Percentiles rank a stretch among this genome's conserved stretches.
phyloP scores from a whole-genome alignment of 805 yeast species.

The Grigorovia yakushimaensis region DNA sequence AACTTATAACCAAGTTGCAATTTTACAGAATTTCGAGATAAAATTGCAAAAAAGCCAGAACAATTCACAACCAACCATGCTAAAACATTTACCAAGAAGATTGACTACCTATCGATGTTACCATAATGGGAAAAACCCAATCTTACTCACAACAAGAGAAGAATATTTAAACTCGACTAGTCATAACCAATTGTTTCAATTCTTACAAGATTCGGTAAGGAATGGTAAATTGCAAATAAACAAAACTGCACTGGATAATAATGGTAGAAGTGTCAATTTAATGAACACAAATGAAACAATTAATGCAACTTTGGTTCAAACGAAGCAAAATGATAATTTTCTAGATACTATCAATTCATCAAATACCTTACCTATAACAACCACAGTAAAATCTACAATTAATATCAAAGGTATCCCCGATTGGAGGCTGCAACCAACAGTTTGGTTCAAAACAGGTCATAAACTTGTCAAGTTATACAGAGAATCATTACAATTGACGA shows the following conservation, averaged over 20 bases:
- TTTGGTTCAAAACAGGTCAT: slow-evolving; percentile 37
- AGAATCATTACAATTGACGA: slow-evolving; percentile 44
- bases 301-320: too few species aligned
- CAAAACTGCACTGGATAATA: neutral
- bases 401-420: slow-evolving; percentile 20
- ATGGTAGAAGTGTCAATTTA: neutral
- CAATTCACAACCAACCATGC: too few species aligned
- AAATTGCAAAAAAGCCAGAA: too few species aligned
- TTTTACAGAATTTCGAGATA: too few species aligned
- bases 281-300: too few species aligned
- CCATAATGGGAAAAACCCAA: too few species aligned
- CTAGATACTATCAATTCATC: slow-evolving; percentile 20
- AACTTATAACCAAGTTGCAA: too few species aligned
- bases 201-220: neutral
- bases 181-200: neutral
- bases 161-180: neutral
- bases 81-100: too few species aligned
- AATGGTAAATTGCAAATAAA: neutral
- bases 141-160: slow-evolving; percentile 1
- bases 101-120: neutral
- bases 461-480: slow-evolving; percentile 43
- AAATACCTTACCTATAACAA: slow-evolving; percentile 26
- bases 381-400: slow-evolving; percentile 15
- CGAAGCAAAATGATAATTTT: too few species aligned
- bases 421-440: slow-evolving; percentile 25